Base-by-base conservation (phyloP, 2,329 filamentous ascomycete species). In the Colletotrichum sp. region DNA sequence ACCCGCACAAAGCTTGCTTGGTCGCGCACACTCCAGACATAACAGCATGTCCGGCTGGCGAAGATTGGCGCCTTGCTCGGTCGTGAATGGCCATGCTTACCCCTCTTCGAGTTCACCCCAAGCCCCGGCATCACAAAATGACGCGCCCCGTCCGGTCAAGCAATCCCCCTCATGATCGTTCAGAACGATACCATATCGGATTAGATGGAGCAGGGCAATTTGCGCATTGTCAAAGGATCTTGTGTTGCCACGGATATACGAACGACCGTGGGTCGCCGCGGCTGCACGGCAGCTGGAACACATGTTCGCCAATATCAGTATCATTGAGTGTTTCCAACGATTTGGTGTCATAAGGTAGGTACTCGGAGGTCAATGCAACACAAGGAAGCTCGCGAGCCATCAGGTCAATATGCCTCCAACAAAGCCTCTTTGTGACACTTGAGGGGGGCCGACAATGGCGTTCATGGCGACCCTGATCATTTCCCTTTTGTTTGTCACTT, bases 161-260 rank as follows among this genome's bases (percentile, higher is more conserved):
- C 73, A 10, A 75, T 72, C 69, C 73, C 44, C 69, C 44, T 75
- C 73, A 73, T 65, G 73, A 75, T 73, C 44, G 64, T 65, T 75
- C 70, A 28, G 69, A 75, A 52, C 39, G 64, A 68, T 75, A 48
- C 63, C 73, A 34, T 57, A 68, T 75, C 69, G 70, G 64, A 63
- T 64, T 44, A 68, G 30, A 64, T 57, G 73, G 64, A 36, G 32
- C n/a, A 22, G n/a, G 44, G n/a, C 55, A 59, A 71, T 64, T 66
- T 57, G 64, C 64, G 57, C 69, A 65, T 73, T 73, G 57, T 34
- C 70, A 39, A 73, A 75, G 26, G 69, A 73, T 68, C 32, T 72
- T 68, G 64, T 22, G 39, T 39, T 68, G 73, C 70, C 64, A 68
- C 73, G 57, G 39, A 73, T 73, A 73, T 68, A 73, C 70, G 57